Evolutionary conservation across 371 early-diverging fungal genomes (phyloP).

Genomic region (Lichtheimia hyalospora): DNA sequence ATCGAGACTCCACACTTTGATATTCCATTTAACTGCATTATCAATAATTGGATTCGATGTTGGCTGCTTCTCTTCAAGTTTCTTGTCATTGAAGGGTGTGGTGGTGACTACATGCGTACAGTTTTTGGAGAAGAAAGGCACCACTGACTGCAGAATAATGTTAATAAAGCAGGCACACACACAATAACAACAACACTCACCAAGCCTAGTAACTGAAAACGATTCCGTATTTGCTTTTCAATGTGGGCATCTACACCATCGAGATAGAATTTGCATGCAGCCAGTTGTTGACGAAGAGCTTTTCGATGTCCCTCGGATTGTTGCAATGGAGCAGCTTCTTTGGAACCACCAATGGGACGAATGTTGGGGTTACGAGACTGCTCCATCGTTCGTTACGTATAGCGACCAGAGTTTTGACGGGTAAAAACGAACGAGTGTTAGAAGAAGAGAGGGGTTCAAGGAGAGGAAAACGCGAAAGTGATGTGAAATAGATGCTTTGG

Average conservation of each 20-base stretch:
- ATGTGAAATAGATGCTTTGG: no score
- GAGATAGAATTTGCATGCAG: conserved; percentile 30
- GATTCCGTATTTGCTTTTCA: conserved; percentile 23
- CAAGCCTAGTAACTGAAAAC: conserved; percentile 30
- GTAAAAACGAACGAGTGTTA: no score
- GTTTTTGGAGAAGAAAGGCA: conserved; percentile 43
- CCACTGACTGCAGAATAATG: conserved; percentile 19
- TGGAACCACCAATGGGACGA: background rate
- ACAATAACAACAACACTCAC: conserved; percentile 19
- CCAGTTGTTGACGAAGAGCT: conserved; percentile 8
- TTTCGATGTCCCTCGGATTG: background rate
- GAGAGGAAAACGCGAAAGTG: no score
- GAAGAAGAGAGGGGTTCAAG: no score
- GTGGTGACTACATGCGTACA: conserved; percentile 48
- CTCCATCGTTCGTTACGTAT: no score
- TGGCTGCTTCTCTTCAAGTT: conserved; percentile 16
- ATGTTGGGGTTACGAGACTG: no score
- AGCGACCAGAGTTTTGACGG: no score
- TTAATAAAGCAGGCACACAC: background rate
- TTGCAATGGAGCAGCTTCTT: background rate
- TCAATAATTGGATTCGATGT: conserved; percentile 11
- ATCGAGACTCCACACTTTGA: conserved; percentile 16
- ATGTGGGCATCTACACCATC: conserved; percentile 29
- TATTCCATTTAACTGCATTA: conserved; percentile 14
- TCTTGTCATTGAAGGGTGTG: conserved; percentile 20